Percentiles rank a stretch among this genome's conserved stretches.
These are phyloP conservation scores for Urochloa ruziziensis DNA, from an alignment of 176 grass and related monocot species.

Conservation along the genomic window DNA sequence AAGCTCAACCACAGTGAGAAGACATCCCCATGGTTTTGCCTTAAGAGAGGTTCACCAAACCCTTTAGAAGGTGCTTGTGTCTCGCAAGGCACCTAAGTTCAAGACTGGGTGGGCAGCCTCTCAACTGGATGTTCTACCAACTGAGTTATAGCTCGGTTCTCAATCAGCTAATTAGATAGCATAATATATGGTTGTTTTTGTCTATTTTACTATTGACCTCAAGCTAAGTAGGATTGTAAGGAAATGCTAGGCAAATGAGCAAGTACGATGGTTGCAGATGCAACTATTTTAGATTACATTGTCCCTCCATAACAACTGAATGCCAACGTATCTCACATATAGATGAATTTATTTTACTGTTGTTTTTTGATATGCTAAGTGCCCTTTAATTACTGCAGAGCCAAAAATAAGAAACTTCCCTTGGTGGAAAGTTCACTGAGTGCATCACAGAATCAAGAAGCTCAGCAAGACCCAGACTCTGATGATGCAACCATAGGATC, in stretches of 20 bases:
- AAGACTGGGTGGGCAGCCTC: neutral
- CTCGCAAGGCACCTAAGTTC: neutral
- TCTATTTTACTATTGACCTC: constrained; percentile 1
- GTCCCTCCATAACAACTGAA: neutral
- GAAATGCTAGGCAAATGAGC: too few relatives aligned
- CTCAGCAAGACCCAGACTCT: constrained; percentile 41
- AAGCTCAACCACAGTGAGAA: neutral
- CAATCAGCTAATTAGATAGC: too few relatives aligned
- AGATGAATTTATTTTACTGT: constrained; percentile 5
- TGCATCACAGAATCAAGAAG: constrained; percentile 39
- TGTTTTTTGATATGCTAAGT: neutral
- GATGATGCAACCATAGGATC: constrained; percentile 56
- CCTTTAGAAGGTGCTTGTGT: neutral
- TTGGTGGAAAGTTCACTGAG: constrained; percentile 13
- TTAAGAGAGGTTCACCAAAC: neutral
- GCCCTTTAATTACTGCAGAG: constrained; percentile 23
- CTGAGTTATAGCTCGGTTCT: too few relatives aligned
- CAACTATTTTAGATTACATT: neutral
- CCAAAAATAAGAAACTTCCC: constrained; percentile 40
- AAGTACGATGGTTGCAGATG: neutral
- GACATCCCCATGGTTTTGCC: neutral
- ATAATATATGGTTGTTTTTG: neutral
- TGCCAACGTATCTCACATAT: neutral
- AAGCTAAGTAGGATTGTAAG: neutral
- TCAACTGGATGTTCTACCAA: neutral